phyloP scores from a whole-genome alignment of 2,329 filamentous ascomycete species.

The Fusarium sp. region DNA sequence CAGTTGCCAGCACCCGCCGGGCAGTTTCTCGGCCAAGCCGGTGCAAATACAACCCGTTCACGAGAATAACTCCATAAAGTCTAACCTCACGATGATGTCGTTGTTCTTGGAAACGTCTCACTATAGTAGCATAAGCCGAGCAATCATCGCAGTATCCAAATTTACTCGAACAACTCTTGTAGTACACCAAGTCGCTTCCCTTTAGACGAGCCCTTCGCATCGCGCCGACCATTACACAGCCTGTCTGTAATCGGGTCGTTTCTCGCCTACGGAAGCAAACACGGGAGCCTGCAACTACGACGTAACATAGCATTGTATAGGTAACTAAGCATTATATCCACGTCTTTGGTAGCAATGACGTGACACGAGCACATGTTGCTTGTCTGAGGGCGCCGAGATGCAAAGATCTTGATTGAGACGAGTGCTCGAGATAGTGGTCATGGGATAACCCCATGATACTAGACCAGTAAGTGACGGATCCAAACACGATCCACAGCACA shows the following conservation, averaged over 20 bases:
- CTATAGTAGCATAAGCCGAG: conserved; percentile 4
- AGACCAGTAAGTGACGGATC: conserved; percentile 2
- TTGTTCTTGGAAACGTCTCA: conserved; percentile 23
- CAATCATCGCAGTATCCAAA: background rate
- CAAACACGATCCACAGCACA: background rate
- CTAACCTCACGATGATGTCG: background rate
- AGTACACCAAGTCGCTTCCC: conserved; percentile 9
- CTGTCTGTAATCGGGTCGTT: conserved; percentile 13
- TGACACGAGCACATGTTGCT: conserved; percentile 18
- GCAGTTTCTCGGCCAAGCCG: conserved; percentile 17
- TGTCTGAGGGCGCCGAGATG: background rate
- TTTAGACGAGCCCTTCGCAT: conserved; percentile 26
- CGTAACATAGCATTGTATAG: conserved; percentile 12
- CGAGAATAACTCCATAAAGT: background rate
- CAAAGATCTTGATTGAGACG: background rate
- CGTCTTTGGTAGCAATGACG: conserved; percentile 29
- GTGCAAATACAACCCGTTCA: background rate
- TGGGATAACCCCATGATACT: background rate
- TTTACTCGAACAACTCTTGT: conserved; percentile 10
- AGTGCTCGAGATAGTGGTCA: conserved; percentile 1
- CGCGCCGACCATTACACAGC: conserved; percentile 17
- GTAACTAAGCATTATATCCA: conserved; percentile 1
- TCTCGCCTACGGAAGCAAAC: conserved; percentile 34
- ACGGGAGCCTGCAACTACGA: conserved; percentile 30
- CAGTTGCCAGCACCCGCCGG: conserved; percentile 13